A percentile compares a stretch with the other conserved stretches of the same genome.
Evolutionary conservation across 2,329 filamentous ascomycete genomes (phyloP).

Genomic region (Ophiostoma sp.): DNA sequence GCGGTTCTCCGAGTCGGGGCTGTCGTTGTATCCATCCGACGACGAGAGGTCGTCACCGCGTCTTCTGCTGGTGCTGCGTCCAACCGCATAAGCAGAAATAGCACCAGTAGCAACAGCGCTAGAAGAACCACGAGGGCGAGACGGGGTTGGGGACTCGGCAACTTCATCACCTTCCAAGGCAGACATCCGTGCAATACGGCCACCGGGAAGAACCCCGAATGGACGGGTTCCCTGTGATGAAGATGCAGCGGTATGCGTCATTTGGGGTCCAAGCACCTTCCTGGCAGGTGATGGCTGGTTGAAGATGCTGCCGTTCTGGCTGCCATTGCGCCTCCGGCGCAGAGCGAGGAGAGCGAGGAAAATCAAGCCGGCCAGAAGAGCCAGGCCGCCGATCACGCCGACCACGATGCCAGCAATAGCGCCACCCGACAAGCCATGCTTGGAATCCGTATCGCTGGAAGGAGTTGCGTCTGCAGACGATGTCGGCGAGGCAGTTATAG

Average conservation of each 20-base stretch:
- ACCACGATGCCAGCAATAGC: slow-evolving; percentile 87
- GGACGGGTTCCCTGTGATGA: slow-evolving; percentile 20
- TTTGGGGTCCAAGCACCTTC: slow-evolving; percentile 42
- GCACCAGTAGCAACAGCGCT: slow-evolving; percentile 44
- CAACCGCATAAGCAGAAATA: slow-evolving; percentile 44
- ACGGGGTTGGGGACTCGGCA: slow-evolving; percentile 52
- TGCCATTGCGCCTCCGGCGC: slow-evolving; percentile 49
- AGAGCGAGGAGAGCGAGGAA: slow-evolving; percentile 58
- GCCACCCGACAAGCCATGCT: slow-evolving; percentile 62
- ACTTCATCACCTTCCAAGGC: slow-evolving; percentile 66
- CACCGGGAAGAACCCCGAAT: slow-evolving; percentile 74
- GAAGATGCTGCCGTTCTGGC: slow-evolving; percentile 68
- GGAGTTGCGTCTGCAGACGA: slow-evolving; percentile 38
- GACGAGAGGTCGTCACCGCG: slow-evolving; percentile 55
- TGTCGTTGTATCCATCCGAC: slow-evolving; percentile 66
- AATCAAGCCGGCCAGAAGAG: slow-evolving; percentile 62
- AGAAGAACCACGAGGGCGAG: slow-evolving; percentile 36
- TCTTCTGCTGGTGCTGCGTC: slow-evolving; percentile 40
- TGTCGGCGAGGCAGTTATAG: slow-evolving; percentile 40
- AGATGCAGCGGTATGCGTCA: slow-evolving; percentile 32
- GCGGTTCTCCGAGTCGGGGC: slow-evolving; percentile 62
- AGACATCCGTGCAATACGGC: slow-evolving; percentile 91
- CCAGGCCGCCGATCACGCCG: slow-evolving; percentile 66
- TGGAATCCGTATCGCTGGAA: slow-evolving; percentile 29
- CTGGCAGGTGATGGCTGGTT: slow-evolving; percentile 81